Evolutionary conservation across 768 basidiomycete genomes (phyloP).

Genomic region (Kwoniella sp.): DNA sequence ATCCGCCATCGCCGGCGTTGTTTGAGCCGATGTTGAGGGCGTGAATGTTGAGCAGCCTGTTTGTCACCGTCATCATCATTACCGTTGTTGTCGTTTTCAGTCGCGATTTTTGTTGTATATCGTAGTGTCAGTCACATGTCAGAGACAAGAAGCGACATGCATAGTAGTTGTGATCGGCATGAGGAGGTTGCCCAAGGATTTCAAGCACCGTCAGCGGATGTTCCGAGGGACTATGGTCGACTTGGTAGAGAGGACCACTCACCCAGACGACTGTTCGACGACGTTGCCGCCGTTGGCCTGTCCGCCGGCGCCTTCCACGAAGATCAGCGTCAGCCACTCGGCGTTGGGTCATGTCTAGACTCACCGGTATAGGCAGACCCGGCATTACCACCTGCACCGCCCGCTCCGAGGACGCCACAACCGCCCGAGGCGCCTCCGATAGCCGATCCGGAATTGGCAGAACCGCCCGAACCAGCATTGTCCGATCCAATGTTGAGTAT

Average conservation of each 20-base stretch:
- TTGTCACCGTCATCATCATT: too few relatives aligned
- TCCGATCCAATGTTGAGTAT: slow-evolving; percentile 36
- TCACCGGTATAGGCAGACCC: slow-evolving; percentile 18
- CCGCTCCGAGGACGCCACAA: slow-evolving; percentile 4
- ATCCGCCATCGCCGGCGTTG: slow-evolving; percentile 41
- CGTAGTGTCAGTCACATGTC: too few relatives aligned
- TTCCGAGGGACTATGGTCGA: too few relatives aligned
- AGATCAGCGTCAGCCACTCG: background rate
- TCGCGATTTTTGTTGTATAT: background rate
- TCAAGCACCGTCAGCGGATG: too few relatives aligned
- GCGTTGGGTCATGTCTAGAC: background rate
- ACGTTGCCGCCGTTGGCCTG: slow-evolving; percentile 31
- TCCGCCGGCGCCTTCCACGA: slow-evolving; percentile 25
- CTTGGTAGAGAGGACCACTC: slow-evolving; percentile 3
- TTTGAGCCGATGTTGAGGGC: slow-evolving; percentile 36
- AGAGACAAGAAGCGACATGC: background rate
- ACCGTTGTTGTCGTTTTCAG: background rate
- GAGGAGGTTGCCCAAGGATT: background rate
- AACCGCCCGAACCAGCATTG: slow-evolving; percentile 39
- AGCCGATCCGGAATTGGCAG: slow-evolving; percentile 34
- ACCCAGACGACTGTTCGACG: slow-evolving; percentile 14
- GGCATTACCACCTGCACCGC: slow-evolving; percentile 20
- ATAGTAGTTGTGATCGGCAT: background rate
- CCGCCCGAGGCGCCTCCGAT: slow-evolving; percentile 19
- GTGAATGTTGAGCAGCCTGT: slow-evolving; percentile 35